Evolutionary conservation across 352 stramenopile genomes (phyloP).

Genomic region (Phytophthora boehmeriae): DNA sequence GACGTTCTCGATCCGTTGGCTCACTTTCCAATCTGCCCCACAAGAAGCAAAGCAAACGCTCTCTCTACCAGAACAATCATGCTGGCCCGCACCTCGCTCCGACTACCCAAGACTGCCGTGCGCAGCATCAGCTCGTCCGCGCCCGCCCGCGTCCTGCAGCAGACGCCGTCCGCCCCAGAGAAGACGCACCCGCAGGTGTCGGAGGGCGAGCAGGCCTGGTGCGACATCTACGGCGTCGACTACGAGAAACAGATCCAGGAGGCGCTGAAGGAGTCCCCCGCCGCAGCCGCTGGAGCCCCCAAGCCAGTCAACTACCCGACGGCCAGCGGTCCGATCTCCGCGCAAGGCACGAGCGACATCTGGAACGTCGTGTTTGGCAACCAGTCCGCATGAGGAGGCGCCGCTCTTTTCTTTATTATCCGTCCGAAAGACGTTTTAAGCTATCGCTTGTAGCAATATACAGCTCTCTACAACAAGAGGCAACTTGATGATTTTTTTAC

Average conservation of each 20-base stretch:
- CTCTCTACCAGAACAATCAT: constrained; percentile 17
- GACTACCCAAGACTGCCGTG: constrained; percentile 31
- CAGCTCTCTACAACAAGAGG: constrained; percentile 6
- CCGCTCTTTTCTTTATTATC: constrained; percentile 35
- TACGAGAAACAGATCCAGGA: constrained; percentile 73
- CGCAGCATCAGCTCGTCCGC: constrained; percentile 41
- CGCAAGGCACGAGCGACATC: constrained; percentile 47
- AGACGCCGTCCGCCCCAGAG: constrained; percentile 26
- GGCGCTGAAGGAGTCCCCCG: constrained; percentile 57
- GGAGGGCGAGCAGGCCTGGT: constrained; percentile 69
- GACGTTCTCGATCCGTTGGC: neutral
- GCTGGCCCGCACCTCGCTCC: constrained; percentile 33
- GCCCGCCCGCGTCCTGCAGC: constrained; percentile 42
- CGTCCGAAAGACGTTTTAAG: constrained; percentile 16
- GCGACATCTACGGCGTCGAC: constrained; percentile 79
- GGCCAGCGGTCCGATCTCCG: neutral
- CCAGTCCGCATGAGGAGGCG: constrained; percentile 19
- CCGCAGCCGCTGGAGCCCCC: constrained; percentile 2
- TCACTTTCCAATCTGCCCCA: constrained; percentile 34
- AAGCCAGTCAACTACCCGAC: constrained; percentile 41
- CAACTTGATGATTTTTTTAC: constrained; percentile 2
- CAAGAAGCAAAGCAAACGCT: constrained; percentile 1
- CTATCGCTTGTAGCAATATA: constrained; percentile 39
- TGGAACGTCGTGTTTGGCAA: constrained; percentile 60
- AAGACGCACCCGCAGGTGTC: constrained; percentile 36